These are phyloP conservation scores for Alternaria triticimaculans DNA, from an alignment of 2,329 filamentous ascomycete genomes.

Conservation along the genomic window DNA sequence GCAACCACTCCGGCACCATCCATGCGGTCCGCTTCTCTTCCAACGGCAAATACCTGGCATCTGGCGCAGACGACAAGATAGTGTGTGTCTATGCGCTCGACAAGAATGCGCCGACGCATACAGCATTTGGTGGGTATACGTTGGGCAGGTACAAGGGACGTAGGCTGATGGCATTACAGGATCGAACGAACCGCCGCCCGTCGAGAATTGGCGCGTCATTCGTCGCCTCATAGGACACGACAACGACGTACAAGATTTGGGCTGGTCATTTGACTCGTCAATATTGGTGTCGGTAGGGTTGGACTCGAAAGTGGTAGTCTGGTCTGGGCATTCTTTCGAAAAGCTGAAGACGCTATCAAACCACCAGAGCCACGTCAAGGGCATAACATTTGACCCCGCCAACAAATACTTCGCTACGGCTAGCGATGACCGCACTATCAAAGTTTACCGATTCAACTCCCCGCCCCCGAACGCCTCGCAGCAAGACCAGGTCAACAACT, in stretches of 20 bases:
- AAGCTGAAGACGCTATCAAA: slow-evolving; percentile 92
- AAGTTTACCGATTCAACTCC: slow-evolving; percentile 93
- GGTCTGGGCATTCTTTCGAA: slow-evolving; percentile 98
- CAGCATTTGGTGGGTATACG: slow-evolving; percentile 72
- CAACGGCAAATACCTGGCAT: slow-evolving; percentile 93
- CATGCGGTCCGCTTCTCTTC: slow-evolving; percentile 96
- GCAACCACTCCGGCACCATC: slow-evolving; percentile 96
- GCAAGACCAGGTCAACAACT: slow-evolving; percentile 96
- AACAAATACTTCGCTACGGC: slow-evolving; percentile 99
- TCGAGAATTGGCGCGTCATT: slow-evolving; percentile 98
- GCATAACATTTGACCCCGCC: slow-evolving; percentile 96
- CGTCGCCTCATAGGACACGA: slow-evolving; percentile 94
- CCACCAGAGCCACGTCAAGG: slow-evolving; percentile 97
- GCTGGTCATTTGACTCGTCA: slow-evolving; percentile 95
- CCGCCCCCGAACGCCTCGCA: slow-evolving; percentile 86
- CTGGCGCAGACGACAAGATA: slow-evolving; percentile 97
- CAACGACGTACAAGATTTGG: slow-evolving; percentile 97
- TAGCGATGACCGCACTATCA: slow-evolving; percentile 95
- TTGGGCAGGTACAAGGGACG: neutral
- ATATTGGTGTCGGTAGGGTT: slow-evolving; percentile 94
- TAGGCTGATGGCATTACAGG: slow-evolving; percentile 54
- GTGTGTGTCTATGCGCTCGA: slow-evolving; percentile 96
- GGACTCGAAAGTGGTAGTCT: slow-evolving; percentile 97
- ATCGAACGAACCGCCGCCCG: slow-evolving; percentile 85
- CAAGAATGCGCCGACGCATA: slow-evolving; percentile 75